A percentile compares a stretch with the other conserved stretches of the same genome.
phyloP scores from a whole-genome alignment of 805 yeast species.

The Wickerhamomyces bisporus region DNA sequence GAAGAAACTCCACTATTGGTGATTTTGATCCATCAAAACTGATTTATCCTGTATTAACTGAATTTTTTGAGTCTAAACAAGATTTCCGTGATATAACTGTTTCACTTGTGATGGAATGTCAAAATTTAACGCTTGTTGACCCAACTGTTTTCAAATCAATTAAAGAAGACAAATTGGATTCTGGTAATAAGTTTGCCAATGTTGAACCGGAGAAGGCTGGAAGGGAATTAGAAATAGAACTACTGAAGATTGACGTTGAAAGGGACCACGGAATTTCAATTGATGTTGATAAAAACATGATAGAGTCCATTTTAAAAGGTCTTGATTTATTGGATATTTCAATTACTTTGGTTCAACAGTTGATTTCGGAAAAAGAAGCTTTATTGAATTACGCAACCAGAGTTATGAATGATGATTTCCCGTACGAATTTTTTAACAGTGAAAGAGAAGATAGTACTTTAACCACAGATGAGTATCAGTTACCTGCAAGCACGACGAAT shows the following conservation, averaged over 20 bases:
- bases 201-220: slow-evolving; percentile 45
- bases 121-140: slow-evolving; percentile 63
- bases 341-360: slow-evolving; percentile 42
- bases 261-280: slow-evolving; percentile 30
- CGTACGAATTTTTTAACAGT: slow-evolving; percentile 49
- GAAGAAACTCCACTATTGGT: slow-evolving; percentile 9
- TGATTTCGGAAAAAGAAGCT: slow-evolving; percentile 67
- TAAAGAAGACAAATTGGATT: slow-evolving; percentile 39
- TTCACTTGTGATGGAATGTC: slow-evolving; percentile 60
- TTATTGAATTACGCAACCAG: slow-evolving; percentile 70
- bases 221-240: slow-evolving; percentile 37
- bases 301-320: slow-evolving; percentile 28
- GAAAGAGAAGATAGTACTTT: slow-evolving; percentile 34
- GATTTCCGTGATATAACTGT: slow-evolving; percentile 56
- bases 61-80: slow-evolving; percentile 72
- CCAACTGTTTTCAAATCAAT: slow-evolving; percentile 69
- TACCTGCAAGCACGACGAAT: slow-evolving; percentile 24
- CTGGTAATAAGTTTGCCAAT: slow-evolving; percentile 31
- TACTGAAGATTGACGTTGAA: slow-evolving; percentile 43
- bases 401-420: slow-evolving; percentile 69
- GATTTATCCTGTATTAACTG: slow-evolving; percentile 42
- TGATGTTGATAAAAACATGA: slow-evolving; percentile 26
- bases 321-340: slow-evolving; percentile 31
- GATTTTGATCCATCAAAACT: slow-evolving; percentile 23
- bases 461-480: slow-evolving; percentile 21